phyloP scores from a whole-genome alignment of 345 rosid species.

The Acer saccharum region DNA sequence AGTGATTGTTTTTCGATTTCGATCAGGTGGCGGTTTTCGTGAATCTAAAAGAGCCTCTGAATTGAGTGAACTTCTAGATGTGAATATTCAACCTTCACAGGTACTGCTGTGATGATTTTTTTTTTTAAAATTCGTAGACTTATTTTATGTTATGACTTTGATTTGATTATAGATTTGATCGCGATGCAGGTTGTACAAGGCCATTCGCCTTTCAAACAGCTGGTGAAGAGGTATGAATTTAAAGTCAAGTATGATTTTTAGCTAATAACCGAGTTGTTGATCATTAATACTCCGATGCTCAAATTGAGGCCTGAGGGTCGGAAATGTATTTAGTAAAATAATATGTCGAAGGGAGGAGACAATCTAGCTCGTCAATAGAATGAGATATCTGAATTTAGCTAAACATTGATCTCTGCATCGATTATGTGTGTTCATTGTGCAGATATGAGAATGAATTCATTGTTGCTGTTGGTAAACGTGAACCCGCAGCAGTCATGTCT shows the following conservation, averaged over 20 bases:
- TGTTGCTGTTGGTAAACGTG: slow-evolving; percentile 91
- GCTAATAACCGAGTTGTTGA: not conserved
- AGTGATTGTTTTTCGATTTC: slow-evolving; percentile 5
- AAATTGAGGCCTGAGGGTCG: not conserved
- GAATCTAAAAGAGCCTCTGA: slow-evolving; percentile 81
- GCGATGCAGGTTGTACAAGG: slow-evolving; percentile 77
- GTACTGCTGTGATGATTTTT: slow-evolving; percentile 30
- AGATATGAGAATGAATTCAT: slow-evolving; percentile 72
- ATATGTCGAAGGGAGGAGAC: not conserved
- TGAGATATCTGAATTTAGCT: not conserved
- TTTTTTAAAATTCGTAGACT: not conserved
- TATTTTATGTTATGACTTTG: not conserved
- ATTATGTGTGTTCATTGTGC: slow-evolving; percentile 13
- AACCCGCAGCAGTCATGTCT: slow-evolving; percentile 84
- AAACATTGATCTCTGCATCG: not conserved
- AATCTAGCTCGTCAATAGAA: not conserved
- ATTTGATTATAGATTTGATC: slow-evolving; percentile 1
- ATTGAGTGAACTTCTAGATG: slow-evolving; percentile 59
- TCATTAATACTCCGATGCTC: not conserved
- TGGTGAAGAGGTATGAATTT: slow-evolving; percentile 51
- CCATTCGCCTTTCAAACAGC: slow-evolving; percentile 76
- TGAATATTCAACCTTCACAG: slow-evolving; percentile 66
- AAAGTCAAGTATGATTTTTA: not conserved
- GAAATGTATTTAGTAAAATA: not conserved
- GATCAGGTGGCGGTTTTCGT: slow-evolving; percentile 78